These are phyloP conservation scores for Albugo candida DNA, from an alignment of 352 stramenopile genomes.

Conservation along the genomic window DNA sequence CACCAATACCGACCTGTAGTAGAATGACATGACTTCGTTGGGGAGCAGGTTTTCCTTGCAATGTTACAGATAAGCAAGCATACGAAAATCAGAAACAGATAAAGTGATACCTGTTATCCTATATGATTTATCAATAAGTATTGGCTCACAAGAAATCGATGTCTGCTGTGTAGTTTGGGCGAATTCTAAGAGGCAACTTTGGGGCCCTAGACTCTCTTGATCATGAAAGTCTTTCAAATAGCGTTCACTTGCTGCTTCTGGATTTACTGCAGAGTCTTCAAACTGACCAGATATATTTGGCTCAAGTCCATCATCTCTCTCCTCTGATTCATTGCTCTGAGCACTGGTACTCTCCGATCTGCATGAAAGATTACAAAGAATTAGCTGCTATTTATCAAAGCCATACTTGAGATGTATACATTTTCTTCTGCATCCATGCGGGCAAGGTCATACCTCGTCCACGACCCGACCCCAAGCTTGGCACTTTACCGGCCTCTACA, in stretches of 20 bases:
- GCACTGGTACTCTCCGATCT: constrained; percentile 36
- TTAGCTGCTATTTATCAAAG: too few relatives aligned
- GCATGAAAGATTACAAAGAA: neutral
- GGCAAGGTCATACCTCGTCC: constrained; percentile 81
- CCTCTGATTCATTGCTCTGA: neutral
- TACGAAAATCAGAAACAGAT: neutral
- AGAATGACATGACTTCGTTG: constrained; percentile 13
- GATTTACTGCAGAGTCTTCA: too few relatives aligned
- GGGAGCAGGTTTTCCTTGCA: neutral
- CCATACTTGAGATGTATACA: constrained; percentile 17
- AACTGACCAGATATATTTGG: too few relatives aligned
- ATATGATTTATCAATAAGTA: too few relatives aligned
- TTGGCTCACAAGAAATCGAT: too few relatives aligned
- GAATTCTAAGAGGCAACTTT: too few relatives aligned
- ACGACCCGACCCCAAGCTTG: constrained; percentile 22
- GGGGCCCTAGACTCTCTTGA: too few relatives aligned
- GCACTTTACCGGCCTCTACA: constrained; percentile 40
- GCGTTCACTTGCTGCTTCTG: too few relatives aligned
- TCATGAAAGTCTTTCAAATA: too few relatives aligned
- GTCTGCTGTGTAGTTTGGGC: too few relatives aligned
- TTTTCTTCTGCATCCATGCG: constrained; percentile 85
- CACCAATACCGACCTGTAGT: constrained; percentile 14
- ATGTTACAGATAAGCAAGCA: neutral
- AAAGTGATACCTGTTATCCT: too few relatives aligned
- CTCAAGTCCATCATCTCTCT: too few relatives aligned